These are phyloP conservation scores for cucumber (Cucumis sativus) DNA, from an alignment of 306 rosid genomes.

Conservation along the genomic window DNA sequence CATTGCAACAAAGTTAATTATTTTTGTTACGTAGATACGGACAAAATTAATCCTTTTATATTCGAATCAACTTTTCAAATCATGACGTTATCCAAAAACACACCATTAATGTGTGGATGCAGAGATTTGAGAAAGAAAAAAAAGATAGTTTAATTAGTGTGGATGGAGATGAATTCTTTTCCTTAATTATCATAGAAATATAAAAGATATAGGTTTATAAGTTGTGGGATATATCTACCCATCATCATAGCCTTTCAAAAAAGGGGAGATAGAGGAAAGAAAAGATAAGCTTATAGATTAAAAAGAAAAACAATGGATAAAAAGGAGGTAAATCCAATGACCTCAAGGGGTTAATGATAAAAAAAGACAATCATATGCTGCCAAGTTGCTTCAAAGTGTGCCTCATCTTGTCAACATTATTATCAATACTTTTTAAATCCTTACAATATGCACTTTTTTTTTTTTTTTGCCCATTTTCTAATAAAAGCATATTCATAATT, in stretches of 20 bases:
- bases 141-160: not conserved
- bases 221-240: slow-evolving; percentile 1
- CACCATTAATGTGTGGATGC: not conserved
- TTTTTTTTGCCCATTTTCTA: not conserved
- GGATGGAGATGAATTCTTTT: not conserved
- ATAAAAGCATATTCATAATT: not conserved
- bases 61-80: not conserved
- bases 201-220: not conserved
- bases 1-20: not conserved
- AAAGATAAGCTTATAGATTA: slow-evolving; percentile 1
- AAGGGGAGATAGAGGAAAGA: not conserved
- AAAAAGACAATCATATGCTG: not conserved
- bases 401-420: not conserved
- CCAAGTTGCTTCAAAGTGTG: slow-evolving; percentile 1
- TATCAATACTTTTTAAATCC: not conserved
- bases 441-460: not conserved
- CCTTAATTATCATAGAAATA: not conserved
- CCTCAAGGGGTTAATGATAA: not conserved
- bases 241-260: not conserved
- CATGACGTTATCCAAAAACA: not conserved
- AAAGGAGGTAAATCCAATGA: not conserved
- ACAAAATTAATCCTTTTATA: not conserved
- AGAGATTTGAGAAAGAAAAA: not conserved
- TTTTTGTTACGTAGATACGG: not conserved
- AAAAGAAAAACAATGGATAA: slow-evolving; percentile 1